phyloP scores from a whole-genome alignment of 1,284 basidiomycete species.

The Microbotryomycetes sp. region DNA sequence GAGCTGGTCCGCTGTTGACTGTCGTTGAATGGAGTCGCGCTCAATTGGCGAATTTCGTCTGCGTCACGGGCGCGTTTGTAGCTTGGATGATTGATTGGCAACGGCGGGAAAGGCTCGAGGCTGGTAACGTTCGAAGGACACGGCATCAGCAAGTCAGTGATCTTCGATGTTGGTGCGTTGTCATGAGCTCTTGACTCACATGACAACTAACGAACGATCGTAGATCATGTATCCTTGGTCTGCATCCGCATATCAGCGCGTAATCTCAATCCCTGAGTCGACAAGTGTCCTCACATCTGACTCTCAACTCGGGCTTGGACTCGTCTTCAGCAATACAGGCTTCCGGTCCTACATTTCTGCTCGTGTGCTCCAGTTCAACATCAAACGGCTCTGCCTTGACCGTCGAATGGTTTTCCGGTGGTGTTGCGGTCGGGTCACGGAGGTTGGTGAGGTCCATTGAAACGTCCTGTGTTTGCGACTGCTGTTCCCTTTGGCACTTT shows the following conservation, averaged over 20 bases:
- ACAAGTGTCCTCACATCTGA: conserved; percentile 12
- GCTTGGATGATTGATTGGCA: background rate
- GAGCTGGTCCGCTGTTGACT: too few species aligned
- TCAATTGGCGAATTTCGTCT: background rate
- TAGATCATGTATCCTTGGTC: conserved; percentile 29
- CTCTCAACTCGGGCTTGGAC: conserved; percentile 21
- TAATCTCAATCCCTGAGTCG: background rate
- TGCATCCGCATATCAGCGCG: background rate
- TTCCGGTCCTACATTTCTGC: background rate
- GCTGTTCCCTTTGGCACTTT: too few species aligned
- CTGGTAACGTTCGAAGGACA: background rate
- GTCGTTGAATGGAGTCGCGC: too few species aligned
- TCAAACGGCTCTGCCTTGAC: conserved; percentile 22
- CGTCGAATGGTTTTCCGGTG: background rate
- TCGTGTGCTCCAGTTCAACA: conserved; percentile 1
- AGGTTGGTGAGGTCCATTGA: background rate
- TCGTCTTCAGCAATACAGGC: conserved; percentile 9
- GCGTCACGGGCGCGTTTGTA: background rate
- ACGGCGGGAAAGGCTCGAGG: conserved; percentile 29
- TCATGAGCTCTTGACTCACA: conserved; percentile 7
- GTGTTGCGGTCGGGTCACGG: background rate
- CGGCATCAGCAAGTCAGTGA: background rate
- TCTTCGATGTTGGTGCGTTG: background rate
- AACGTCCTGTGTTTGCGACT: background rate
- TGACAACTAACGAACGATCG: conserved; percentile 27